Conservation (phyloP, 2,329 filamentous ascomycete species). For the Magnaporthiopsis poae region DNA sequence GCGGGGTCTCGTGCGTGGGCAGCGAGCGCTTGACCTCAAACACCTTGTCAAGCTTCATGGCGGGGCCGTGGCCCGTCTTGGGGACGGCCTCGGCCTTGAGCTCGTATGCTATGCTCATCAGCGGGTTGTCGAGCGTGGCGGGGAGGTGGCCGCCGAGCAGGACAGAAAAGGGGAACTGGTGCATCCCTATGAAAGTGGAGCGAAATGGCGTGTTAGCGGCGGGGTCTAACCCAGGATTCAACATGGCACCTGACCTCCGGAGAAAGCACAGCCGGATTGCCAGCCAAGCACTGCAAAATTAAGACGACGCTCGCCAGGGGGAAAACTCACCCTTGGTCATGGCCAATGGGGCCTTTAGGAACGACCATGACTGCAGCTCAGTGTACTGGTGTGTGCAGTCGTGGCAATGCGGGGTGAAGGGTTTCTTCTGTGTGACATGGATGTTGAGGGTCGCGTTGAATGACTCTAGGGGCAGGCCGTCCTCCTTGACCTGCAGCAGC, state of each 20-base stretch:
- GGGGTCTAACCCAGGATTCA: background rate
- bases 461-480: slow-evolving; percentile 55
- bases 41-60: slow-evolving; percentile 54
- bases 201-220: background rate
- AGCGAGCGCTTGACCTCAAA: slow-evolving; percentile 73
- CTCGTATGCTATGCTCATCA: slow-evolving; percentile 69
- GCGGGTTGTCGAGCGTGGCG: slow-evolving; percentile 63
- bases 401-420: slow-evolving; percentile 67
- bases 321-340: slow-evolving; percentile 38
- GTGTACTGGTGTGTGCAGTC: slow-evolving; percentile 65
- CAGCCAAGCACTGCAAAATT: background rate
- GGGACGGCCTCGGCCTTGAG: slow-evolving; percentile 59
- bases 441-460: slow-evolving; percentile 65
- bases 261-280: background rate
- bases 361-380: slow-evolving; percentile 69
- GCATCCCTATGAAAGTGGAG: slow-evolving; percentile 37
- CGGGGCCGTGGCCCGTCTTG: slow-evolving; percentile 38
- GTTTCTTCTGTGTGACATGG: slow-evolving; percentile 67
- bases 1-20: slow-evolving; percentile 61
- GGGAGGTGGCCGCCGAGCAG: slow-evolving; percentile 79
- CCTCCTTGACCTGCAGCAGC: slow-evolving; percentile 60
- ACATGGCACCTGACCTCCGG: background rate
- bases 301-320: background rate
- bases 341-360: slow-evolving; percentile 50
- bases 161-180: slow-evolving; percentile 82